Conservation (phyloP, 2,329 filamentous ascomycete genomes). For the Endoconidiophora polonica region DNA sequence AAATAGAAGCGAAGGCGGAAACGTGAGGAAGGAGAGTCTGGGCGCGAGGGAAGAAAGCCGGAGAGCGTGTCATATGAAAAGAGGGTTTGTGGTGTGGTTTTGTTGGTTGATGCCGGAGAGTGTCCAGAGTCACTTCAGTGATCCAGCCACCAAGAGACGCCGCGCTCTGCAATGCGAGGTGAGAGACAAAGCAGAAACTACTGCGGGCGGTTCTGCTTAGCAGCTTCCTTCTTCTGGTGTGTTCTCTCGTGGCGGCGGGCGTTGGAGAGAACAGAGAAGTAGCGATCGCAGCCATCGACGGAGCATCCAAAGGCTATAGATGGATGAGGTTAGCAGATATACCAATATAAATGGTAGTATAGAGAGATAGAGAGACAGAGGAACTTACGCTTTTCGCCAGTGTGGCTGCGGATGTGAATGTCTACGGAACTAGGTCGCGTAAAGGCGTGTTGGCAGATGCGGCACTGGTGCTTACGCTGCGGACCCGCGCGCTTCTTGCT, state of each 20-base stretch:
- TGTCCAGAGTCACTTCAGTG: too few relatives aligned
- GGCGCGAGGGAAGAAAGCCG: background rate
- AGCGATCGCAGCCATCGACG: constrained; percentile 82
- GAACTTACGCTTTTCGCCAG: constrained; percentile 86
- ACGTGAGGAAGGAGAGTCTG: background rate
- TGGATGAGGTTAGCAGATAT: constrained; percentile 4
- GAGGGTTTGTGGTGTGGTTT: background rate
- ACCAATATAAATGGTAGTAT: background rate
- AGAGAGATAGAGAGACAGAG: constrained; percentile 3
- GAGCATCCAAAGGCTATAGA: constrained; percentile 74
- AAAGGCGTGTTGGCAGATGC: constrained; percentile 95
- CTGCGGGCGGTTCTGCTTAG: constrained; percentile 1
- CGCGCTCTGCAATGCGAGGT: background rate
- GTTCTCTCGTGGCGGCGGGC: constrained; percentile 89
- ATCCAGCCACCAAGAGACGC: too few relatives aligned
- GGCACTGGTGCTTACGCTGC: constrained; percentile 99
- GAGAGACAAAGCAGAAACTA: background rate
- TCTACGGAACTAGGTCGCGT: constrained; percentile 86
- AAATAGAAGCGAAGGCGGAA: constrained; percentile 7
- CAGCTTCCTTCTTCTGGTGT: constrained; percentile 43
- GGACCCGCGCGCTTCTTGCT: constrained; percentile 91
- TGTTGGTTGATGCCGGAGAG: too few relatives aligned
- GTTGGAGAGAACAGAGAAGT: constrained; percentile 96
- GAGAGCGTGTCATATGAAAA: background rate
- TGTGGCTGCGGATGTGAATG: constrained; percentile 98